Evolutionary conservation across 2,329 filamentous ascomycete genomes (phyloP).

Genomic region (Orbilia ellipsospora): DNA sequence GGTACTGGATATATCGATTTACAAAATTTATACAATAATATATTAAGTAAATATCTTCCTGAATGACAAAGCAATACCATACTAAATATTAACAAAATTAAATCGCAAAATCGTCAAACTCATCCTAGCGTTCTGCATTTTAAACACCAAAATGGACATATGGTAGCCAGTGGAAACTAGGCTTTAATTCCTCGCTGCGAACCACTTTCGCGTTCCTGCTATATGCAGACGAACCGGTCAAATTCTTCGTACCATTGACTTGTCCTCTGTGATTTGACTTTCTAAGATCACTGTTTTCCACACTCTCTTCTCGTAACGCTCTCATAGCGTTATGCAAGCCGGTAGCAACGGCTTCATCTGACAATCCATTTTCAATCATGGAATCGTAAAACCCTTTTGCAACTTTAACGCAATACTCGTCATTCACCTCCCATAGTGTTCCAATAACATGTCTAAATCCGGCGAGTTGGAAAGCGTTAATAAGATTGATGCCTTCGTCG

Average conservation of each 20-base stretch:
- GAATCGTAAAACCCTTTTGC: slow-evolving; percentile 56
- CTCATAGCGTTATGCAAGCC: slow-evolving; percentile 14
- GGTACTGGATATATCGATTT: no score
- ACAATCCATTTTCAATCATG: slow-evolving; percentile 2
- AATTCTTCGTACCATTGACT: neutral
- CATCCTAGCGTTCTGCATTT: neutral
- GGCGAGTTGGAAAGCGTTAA: slow-evolving; percentile 13
- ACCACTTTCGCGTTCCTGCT: neutral
- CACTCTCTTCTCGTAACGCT: neutral
- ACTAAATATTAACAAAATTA: no score
- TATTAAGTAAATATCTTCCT: no score
- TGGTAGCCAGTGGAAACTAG: slow-evolving; percentile 9
- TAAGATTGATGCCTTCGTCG: slow-evolving; percentile 18
- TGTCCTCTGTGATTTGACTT: neutral
- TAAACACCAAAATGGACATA: slow-evolving; percentile 17
- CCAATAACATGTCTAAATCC: slow-evolving; percentile 59
- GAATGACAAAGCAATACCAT: no score
- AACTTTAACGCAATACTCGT: slow-evolving; percentile 17
- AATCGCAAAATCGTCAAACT: no score
- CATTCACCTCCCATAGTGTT: slow-evolving; percentile 63
- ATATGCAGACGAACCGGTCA: no score
- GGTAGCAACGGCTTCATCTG: neutral
- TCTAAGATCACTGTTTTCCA: neutral
- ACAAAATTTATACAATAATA: no score
- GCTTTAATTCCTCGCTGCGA: neutral